These are phyloP conservation scores for Delphinella strobiligena DNA, from an alignment of 2,329 filamentous ascomycete species.

Conservation along the genomic window DNA sequence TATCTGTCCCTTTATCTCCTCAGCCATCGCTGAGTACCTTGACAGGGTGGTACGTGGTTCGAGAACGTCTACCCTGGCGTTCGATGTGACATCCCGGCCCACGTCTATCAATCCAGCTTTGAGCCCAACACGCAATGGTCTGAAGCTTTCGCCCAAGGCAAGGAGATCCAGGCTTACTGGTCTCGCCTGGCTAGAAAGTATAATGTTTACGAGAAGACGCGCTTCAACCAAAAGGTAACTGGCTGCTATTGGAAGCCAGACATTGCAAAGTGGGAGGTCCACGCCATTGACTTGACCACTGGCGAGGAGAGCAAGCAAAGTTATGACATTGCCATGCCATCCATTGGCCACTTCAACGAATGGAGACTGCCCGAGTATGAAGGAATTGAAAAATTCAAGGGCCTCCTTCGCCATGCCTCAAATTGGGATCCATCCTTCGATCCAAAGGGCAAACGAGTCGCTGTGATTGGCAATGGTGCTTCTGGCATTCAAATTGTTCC, in stretches of 20 bases:
- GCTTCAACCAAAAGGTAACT: slow-evolving; percentile 44
- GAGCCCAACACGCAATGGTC: slow-evolving; percentile 57
- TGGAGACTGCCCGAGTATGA: slow-evolving; percentile 52
- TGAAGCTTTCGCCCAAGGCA: slow-evolving; percentile 53
- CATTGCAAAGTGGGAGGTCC: slow-evolving; percentile 45
- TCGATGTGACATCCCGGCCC: slow-evolving; percentile 56
- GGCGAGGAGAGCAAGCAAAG: slow-evolving; percentile 32
- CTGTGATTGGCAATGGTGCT: slow-evolving; percentile 31
- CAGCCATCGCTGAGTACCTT: no score
- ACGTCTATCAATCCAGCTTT: slow-evolving; percentile 60
- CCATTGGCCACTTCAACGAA: slow-evolving; percentile 54
- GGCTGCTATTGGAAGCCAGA: slow-evolving; percentile 43
- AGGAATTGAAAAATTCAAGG: slow-evolving; percentile 24
- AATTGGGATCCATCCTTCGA: slow-evolving; percentile 22
- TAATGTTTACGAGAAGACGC: slow-evolving; percentile 48
- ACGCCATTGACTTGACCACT: slow-evolving; percentile 11
- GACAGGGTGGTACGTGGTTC: slow-evolving; percentile 35
- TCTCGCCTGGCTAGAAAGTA: slow-evolving; percentile 50
- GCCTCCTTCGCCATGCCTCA: slow-evolving; percentile 26
- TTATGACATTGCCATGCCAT: slow-evolving; percentile 50
- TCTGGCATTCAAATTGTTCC: slow-evolving; percentile 29
- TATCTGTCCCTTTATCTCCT: no score
- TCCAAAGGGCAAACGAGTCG: slow-evolving; percentile 25
- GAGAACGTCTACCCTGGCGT: slow-evolving; percentile 50
- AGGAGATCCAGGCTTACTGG: slow-evolving; percentile 58